A percentile compares a stretch with the other conserved stretches of the same genome.
phyloP scores from a whole-genome alignment of 2,329 filamentous ascomycete genomes.

The Trichoderma breve region DNA sequence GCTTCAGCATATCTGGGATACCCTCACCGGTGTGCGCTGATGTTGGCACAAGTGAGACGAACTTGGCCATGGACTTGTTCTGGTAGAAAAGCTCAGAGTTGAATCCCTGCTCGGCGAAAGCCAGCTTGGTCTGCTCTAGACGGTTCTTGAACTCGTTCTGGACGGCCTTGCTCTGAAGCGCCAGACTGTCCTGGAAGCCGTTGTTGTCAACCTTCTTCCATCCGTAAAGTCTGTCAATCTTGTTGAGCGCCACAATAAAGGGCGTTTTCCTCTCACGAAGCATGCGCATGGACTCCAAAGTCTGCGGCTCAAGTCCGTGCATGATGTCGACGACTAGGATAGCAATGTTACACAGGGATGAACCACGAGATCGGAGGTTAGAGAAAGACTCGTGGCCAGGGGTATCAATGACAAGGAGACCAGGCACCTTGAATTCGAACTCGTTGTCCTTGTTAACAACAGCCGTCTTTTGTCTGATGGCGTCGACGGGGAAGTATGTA shows the following conservation, averaged over 20 bases:
- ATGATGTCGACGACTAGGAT: slow-evolving; percentile 99
- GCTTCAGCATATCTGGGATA: slow-evolving; percentile 97
- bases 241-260: slow-evolving; percentile 98
- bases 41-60: slow-evolving; percentile 94
- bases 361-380: slow-evolving; percentile 93
- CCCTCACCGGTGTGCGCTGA: slow-evolving; percentile 98
- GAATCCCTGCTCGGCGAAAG: slow-evolving; percentile 95
- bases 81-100: slow-evolving; percentile 96
- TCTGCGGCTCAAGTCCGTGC: slow-evolving; percentile 98
- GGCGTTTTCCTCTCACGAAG: slow-evolving; percentile 92
- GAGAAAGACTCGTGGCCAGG: slow-evolving; percentile 99
- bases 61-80: slow-evolving; percentile 94
- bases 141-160: slow-evolving; percentile 93
- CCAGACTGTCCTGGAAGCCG: slow-evolving; percentile 89
- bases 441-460: slow-evolving; percentile 88
- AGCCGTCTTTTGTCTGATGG: slow-evolving; percentile 85
- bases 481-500: slow-evolving; percentile 96
- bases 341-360: slow-evolving; percentile 97
- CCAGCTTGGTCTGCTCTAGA: slow-evolving; percentile 85
- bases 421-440: slow-evolving; percentile 97
- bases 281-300: slow-evolving; percentile 93
- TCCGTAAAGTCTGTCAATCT: slow-evolving; percentile 98
- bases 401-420: slow-evolving; percentile 94
- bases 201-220: slow-evolving; percentile 99
- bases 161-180: slow-evolving; percentile 85